These are phyloP conservation scores for Leptosphaerulina australis DNA, from an alignment of 2,329 filamentous ascomycete species.

Conservation along the genomic window DNA sequence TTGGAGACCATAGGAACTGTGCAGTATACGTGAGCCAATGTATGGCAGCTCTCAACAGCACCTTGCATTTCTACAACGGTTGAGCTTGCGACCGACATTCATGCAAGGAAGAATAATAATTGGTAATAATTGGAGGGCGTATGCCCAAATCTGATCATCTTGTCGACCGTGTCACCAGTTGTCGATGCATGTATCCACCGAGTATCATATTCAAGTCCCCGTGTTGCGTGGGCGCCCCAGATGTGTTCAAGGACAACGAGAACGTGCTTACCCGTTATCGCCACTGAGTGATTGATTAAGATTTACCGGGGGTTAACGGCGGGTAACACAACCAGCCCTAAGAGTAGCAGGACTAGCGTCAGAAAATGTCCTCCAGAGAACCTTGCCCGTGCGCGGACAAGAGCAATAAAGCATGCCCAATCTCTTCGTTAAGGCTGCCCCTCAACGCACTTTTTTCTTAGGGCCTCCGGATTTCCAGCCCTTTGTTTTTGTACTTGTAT, in stretches of 20 bases:
- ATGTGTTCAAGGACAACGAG: not conserved
- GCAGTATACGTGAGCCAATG: no score
- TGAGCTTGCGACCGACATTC: no score
- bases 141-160: no score
- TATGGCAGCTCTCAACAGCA: no score
- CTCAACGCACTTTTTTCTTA: slow-evolving; percentile 11
- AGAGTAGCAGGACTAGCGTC: not conserved
- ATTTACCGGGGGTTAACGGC: slow-evolving; percentile 9
- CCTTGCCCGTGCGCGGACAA: slow-evolving; percentile 19
- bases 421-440: slow-evolving; percentile 4
- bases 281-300: slow-evolving; percentile 8
- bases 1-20: no score
- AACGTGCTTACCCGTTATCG: slow-evolving; percentile 14
- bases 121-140: no score
- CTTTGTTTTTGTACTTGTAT: slow-evolving; percentile 29
- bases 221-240: slow-evolving; percentile 13
- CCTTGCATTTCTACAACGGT: no score
- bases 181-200: not conserved
- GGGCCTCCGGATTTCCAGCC: slow-evolving; percentile 20
- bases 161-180: no score
- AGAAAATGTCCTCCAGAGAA: slow-evolving; percentile 11
- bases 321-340: slow-evolving; percentile 7
- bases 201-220: not conserved
- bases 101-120: no score
- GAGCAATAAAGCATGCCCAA: slow-evolving; percentile 19